Conservation (phyloP, 495 filamentous ascomycete genomes). For the Penicillium steckii region DNA sequence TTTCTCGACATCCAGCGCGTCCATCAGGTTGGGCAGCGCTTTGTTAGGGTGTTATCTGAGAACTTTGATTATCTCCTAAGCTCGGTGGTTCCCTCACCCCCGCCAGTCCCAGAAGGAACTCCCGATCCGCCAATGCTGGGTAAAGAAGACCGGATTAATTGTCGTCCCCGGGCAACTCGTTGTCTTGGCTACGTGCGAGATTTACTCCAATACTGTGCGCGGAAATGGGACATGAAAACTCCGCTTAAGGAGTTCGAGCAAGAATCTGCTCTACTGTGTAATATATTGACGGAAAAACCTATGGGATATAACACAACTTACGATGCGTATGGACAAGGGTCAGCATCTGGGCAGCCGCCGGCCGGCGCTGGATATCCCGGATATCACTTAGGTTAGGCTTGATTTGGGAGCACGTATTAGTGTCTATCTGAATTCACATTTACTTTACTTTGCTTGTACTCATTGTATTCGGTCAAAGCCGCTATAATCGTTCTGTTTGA, state of each 20-base stretch:
- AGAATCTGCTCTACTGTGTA: constrained; percentile 18
- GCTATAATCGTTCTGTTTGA: neutral
- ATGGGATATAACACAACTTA: constrained; percentile 12
- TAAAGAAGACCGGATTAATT: constrained; percentile 36
- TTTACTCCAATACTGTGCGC: constrained; percentile 31
- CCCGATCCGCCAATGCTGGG: constrained; percentile 37
- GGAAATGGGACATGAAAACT: constrained; percentile 34
- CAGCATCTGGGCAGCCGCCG: constrained; percentile 22
- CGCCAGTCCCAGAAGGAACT: constrained; percentile 33
- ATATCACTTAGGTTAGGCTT: constrained; percentile 17
- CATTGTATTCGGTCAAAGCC: neutral
- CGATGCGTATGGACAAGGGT: constrained; percentile 6
- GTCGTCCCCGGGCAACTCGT: constrained; percentile 33
- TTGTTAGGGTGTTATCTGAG: constrained; percentile 31
- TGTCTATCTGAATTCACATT: too few species aligned
- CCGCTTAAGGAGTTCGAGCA: constrained; percentile 35
- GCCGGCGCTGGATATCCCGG: constrained; percentile 23
- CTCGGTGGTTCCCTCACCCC: constrained; percentile 29
- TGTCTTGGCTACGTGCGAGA: constrained; percentile 34
- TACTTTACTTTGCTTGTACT: neutral
- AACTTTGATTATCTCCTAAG: constrained; percentile 38
- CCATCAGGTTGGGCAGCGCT: constrained; percentile 34
- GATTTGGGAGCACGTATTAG: neutral
- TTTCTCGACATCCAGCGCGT: constrained; percentile 43
- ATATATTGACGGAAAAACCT: constrained; percentile 13